Conservation (phyloP, 2,329 filamentous ascomycete species). For the Colletotrichum phormii region DNA sequence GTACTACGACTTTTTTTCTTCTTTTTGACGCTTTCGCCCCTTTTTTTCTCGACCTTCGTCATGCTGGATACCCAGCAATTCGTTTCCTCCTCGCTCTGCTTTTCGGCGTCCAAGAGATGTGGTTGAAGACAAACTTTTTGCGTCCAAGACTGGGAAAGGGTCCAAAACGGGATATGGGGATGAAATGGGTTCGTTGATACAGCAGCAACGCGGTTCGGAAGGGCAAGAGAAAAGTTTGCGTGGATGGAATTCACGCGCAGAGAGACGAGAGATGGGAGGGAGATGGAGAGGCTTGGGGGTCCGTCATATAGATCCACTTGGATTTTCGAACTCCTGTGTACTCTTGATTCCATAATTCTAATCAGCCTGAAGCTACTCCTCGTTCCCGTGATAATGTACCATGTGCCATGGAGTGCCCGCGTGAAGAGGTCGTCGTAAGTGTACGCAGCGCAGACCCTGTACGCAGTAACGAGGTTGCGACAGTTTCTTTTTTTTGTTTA, state of each 20-base stretch:
- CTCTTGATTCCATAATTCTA: conserved; percentile 33
- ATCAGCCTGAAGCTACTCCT: conserved; percentile 4
- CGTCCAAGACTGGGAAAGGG: conserved; percentile 13
- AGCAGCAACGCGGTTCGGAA: not conserved
- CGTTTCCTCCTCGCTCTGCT: not conserved
- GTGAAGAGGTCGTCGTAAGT: too few relatives aligned
- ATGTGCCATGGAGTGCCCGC: too few relatives aligned
- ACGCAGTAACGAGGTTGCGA: too few relatives aligned
- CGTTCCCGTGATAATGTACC: too few relatives aligned
- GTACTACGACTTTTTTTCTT: conserved; percentile 15
- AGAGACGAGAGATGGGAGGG: not conserved
- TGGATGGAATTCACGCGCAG: not conserved
- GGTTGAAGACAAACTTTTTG: conserved; percentile 8
- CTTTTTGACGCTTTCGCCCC: not conserved
- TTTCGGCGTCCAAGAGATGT: conserved; percentile 9
- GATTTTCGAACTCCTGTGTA: conserved; percentile 19
- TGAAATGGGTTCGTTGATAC: not conserved
- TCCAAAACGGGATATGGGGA: not conserved
- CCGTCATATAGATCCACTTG: conserved; percentile 30
- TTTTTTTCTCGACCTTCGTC: not conserved
- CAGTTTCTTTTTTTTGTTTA: conserved; percentile 31
- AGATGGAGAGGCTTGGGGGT: not conserved
- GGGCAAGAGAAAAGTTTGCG: conserved; percentile 13
- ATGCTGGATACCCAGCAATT: not conserved
- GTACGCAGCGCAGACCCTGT: too few relatives aligned